These are phyloP conservation scores for Phytophthora nicotianae DNA, from an alignment of 352 stramenopile species.

Conservation along the genomic window DNA sequence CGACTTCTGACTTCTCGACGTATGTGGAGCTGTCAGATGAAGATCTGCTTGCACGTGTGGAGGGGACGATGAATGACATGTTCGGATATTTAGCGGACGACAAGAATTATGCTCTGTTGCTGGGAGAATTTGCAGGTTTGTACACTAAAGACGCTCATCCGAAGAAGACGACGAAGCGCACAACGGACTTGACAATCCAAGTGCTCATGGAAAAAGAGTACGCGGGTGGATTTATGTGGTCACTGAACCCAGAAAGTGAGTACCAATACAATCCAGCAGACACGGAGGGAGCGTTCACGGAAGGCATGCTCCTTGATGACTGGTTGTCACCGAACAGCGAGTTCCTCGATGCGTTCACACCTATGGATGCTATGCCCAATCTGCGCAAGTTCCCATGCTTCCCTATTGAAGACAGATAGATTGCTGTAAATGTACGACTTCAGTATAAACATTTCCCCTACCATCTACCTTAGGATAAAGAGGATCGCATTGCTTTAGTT, in stretches of 20 bases:
- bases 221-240: slow-evolving; percentile 84
- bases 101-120: slow-evolving; percentile 53
- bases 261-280: slow-evolving; percentile 81
- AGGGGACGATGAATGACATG: slow-evolving; percentile 77
- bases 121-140: slow-evolving; percentile 77
- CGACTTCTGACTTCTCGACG: slow-evolving; percentile 47
- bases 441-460: background rate
- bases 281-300: slow-evolving; percentile 59
- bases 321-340: slow-evolving; percentile 77
- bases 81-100: slow-evolving; percentile 74
- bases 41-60: slow-evolving; percentile 46
- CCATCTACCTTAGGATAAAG: too few relatives aligned
- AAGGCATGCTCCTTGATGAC: slow-evolving; percentile 78
- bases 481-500: too few relatives aligned
- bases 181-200: slow-evolving; percentile 72
- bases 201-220: slow-evolving; percentile 70
- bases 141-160: slow-evolving; percentile 75
- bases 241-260: slow-evolving; percentile 76
- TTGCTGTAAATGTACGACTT: background rate
- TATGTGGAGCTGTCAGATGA: slow-evolving; percentile 71
- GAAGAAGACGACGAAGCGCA: slow-evolving; percentile 72
- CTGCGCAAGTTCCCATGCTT: slow-evolving; percentile 75
- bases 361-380: slow-evolving; percentile 72
- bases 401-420: slow-evolving; percentile 22
- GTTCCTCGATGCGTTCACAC: slow-evolving; percentile 68